Evolutionary conservation across 371 early-diverging fungal genomes (phyloP).

Genomic region (Mucor mucedo): DNA sequence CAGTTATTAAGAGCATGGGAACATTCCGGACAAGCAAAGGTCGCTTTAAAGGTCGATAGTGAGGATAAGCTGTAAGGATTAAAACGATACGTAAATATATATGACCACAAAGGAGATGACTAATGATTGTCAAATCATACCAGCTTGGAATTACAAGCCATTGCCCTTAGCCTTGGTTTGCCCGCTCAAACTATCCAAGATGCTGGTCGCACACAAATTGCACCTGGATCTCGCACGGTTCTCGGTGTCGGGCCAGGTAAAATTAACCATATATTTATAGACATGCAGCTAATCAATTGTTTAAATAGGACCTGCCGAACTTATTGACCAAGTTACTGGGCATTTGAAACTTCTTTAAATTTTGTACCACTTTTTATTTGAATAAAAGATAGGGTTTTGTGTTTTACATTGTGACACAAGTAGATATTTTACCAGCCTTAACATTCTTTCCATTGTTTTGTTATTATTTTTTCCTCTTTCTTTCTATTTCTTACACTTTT

Average conservation of each 20-base stretch:
- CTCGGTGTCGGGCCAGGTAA: conserved; percentile 95
- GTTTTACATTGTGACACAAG: conserved; percentile 15
- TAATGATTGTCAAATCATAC: not conserved
- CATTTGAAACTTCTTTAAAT: conserved; percentile 83
- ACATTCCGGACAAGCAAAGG: conserved; percentile 82
- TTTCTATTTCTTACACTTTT: conserved; percentile 7
- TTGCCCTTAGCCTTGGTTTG: conserved; percentile 74
- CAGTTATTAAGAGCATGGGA: conserved; percentile 79
- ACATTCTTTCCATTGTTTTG: not conserved
- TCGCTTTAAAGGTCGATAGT: conserved; percentile 79
- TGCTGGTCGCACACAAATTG: conserved; percentile 98
- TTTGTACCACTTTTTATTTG: not conserved
- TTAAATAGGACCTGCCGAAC: conserved; percentile 67
- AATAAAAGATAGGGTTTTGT: not conserved
- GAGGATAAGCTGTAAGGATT: conserved; percentile 79
- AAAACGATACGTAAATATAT: not conserved
- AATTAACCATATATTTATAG: not conserved
- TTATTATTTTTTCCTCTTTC: conserved; percentile 9
- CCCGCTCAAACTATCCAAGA: conserved; percentile 87
- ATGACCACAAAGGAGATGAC: no score
- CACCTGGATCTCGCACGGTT: conserved; percentile 94
- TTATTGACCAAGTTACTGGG: conserved; percentile 82
- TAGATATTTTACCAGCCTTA: conserved; percentile 4
- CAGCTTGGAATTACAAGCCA: conserved; percentile 74
- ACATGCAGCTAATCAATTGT: no score